Evolutionary conservation across 2,329 filamentous ascomycete genomes (phyloP).

Genomic region (Penicillium aurantiogriseum): DNA sequence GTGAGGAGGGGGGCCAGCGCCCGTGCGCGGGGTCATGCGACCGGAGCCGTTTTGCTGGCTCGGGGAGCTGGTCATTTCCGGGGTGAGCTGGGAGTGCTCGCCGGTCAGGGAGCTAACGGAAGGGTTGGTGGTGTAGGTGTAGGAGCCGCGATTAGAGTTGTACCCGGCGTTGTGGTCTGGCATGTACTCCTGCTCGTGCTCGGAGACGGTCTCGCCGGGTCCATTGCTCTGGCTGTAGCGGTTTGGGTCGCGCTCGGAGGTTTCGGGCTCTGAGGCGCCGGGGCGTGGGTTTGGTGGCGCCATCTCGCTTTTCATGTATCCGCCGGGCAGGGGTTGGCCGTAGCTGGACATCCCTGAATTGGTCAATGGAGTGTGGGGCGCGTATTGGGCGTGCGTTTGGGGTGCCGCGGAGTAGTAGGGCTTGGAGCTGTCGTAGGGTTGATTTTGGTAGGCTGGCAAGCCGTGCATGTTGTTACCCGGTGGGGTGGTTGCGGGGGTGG

Average conservation of each 20-base stretch:
- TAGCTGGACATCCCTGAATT: constrained; percentile 70
- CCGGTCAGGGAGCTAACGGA: constrained; percentile 64
- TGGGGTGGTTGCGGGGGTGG: constrained; percentile 86
- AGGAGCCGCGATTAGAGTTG: constrained; percentile 68
- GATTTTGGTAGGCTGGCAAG: constrained; percentile 72
- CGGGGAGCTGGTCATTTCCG: constrained; percentile 80
- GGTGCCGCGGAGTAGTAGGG: constrained; percentile 74
- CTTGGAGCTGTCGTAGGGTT: constrained; percentile 74
- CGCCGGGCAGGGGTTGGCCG: constrained; percentile 50
- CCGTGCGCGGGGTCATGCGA: constrained; percentile 79
- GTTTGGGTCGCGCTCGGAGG: constrained; percentile 67
- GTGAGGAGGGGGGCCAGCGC: constrained; percentile 68
- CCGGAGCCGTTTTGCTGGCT: constrained; percentile 74
- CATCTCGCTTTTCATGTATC: constrained; percentile 85
- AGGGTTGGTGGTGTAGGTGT: constrained; percentile 70
- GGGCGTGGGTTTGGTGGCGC: constrained; percentile 69
- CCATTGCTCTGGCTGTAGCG: constrained; percentile 60
- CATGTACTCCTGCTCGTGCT: constrained; percentile 75
- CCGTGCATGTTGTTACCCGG: constrained; percentile 73
- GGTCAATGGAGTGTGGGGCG: constrained; percentile 58
- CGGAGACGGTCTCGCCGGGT: constrained; percentile 66
- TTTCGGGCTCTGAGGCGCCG: constrained; percentile 59
- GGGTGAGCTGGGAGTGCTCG: constrained; percentile 73
- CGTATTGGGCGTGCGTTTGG: constrained; percentile 66
- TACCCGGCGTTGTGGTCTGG: constrained; percentile 73